Conservation (phyloP, 1,284 basidiomycete species). For the Irpex lacteus region DNA sequence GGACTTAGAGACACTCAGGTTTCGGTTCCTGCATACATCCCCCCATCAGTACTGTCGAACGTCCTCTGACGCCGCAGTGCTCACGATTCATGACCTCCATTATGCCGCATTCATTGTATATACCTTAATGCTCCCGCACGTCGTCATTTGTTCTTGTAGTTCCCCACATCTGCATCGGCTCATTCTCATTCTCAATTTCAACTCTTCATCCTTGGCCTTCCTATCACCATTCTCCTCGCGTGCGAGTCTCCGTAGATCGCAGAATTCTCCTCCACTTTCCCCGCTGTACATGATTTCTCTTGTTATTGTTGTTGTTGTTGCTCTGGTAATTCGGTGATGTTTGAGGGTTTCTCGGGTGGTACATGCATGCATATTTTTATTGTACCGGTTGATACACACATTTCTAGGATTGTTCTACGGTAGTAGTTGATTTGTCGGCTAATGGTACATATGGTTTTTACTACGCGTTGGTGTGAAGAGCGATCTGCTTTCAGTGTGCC, state of each 20-base stretch:
- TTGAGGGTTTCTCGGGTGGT: not conserved
- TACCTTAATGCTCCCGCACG: not conserved
- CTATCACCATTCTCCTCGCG: not conserved
- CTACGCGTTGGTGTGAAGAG: not conserved
- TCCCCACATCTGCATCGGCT: not conserved
- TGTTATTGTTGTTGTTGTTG: not conserved
- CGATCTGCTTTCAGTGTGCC: not conserved
- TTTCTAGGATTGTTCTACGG: not conserved
- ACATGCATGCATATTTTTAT: not conserved
- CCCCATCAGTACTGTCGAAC: not conserved
- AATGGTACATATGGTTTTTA: not conserved
- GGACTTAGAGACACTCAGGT: not conserved
- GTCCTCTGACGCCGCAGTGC: not conserved
- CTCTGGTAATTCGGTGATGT: not conserved
- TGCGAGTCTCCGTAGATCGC: not conserved
- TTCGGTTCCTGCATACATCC: not conserved
- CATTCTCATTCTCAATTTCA: not conserved
- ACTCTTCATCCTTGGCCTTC: not conserved
- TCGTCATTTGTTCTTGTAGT: not conserved
- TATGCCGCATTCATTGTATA: not conserved
- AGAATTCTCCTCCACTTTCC: not conserved
- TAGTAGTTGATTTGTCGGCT: not conserved
- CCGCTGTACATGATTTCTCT: not conserved
- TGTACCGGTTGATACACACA: not conserved
- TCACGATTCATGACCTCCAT: not conserved